phyloP scores from a whole-genome alignment of 345 rosid species.

The Erucastrum elatum region DNA sequence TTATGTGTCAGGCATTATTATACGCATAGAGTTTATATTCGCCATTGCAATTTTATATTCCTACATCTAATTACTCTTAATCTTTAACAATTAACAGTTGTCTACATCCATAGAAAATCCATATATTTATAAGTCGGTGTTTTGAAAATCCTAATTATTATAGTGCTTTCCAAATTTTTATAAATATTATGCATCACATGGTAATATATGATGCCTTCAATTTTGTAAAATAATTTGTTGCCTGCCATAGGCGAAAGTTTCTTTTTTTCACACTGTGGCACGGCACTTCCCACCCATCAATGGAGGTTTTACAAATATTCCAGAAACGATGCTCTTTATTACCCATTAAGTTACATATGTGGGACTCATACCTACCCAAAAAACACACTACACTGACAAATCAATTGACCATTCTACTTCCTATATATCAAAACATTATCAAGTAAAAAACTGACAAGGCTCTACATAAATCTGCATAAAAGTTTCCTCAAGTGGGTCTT shows the following conservation, averaged over 20 bases:
- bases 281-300: too few relatives aligned
- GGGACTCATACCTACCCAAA: not conserved
- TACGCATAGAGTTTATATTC: not conserved
- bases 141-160: too few relatives aligned
- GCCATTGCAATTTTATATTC: not conserved
- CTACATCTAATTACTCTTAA: too few relatives aligned
- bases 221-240: too few relatives aligned
- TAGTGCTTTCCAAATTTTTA: too few relatives aligned
- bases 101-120: not conserved
- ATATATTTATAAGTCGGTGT: too few relatives aligned
- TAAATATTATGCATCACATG: too few relatives aligned
- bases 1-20: conserved; percentile 16
- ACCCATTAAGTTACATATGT: not conserved
- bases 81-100: too few relatives aligned
- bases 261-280: too few relatives aligned
- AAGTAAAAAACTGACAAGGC: not conserved
- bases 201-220: too few relatives aligned
- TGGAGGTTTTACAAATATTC: too few relatives aligned
- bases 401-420: not conserved
- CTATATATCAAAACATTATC: not conserved
- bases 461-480: conserved; percentile 4
- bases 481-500: not conserved
- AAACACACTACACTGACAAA: not conserved
- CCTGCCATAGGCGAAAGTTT: too few relatives aligned
- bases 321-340: not conserved